These are phyloP conservation scores for Diaporthe amygdali DNA, from an alignment of 2,329 filamentous ascomycete species.

Conservation along the genomic window DNA sequence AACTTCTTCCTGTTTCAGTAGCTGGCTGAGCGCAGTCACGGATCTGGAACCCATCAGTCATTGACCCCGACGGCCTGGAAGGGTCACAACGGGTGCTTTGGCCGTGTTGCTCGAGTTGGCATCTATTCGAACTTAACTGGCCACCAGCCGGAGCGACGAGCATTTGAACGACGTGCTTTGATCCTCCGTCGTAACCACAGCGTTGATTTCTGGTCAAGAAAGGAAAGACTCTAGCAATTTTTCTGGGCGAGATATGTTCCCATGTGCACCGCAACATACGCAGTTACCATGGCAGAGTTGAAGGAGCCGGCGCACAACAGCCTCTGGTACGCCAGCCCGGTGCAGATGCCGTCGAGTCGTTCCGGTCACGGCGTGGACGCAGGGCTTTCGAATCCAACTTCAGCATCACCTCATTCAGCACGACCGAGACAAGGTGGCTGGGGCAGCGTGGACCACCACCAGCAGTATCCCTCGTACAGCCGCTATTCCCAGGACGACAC, in stretches of 20 bases:
- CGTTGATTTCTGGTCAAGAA: neutral
- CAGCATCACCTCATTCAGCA: slow-evolving; percentile 52
- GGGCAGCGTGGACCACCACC: slow-evolving; percentile 49
- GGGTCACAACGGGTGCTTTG: slow-evolving; percentile 13
- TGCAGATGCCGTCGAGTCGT: slow-evolving; percentile 56
- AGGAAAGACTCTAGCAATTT: slow-evolving; percentile 21
- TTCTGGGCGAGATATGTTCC: slow-evolving; percentile 50
- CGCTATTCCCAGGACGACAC: slow-evolving; percentile 60
- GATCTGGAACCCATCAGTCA: slow-evolving; percentile 15
- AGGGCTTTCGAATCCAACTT: slow-evolving; percentile 49
- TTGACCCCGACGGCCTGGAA: slow-evolving; percentile 14
- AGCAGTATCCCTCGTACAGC: slow-evolving; percentile 53
- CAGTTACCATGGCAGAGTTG: slow-evolving; percentile 68
- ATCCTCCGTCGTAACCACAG: slow-evolving; percentile 7
- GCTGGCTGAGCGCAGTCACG: slow-evolving; percentile 18
- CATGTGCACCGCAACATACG: slow-evolving; percentile 68
- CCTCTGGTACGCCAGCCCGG: slow-evolving; percentile 63
- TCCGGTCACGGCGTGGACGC: slow-evolving; percentile 57
- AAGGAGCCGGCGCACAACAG: slow-evolving; percentile 64
- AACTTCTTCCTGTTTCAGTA: slow-evolving; percentile 25
- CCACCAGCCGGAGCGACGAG: neutral
- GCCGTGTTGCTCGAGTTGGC: slow-evolving; percentile 18
- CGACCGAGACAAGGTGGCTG: slow-evolving; percentile 50
- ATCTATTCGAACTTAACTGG: slow-evolving; percentile 9
- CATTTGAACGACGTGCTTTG: slow-evolving; percentile 22